These are phyloP conservation scores for Phylloporus arenicola DNA, from an alignment of 768 basidiomycete species.

Conservation along the genomic window DNA sequence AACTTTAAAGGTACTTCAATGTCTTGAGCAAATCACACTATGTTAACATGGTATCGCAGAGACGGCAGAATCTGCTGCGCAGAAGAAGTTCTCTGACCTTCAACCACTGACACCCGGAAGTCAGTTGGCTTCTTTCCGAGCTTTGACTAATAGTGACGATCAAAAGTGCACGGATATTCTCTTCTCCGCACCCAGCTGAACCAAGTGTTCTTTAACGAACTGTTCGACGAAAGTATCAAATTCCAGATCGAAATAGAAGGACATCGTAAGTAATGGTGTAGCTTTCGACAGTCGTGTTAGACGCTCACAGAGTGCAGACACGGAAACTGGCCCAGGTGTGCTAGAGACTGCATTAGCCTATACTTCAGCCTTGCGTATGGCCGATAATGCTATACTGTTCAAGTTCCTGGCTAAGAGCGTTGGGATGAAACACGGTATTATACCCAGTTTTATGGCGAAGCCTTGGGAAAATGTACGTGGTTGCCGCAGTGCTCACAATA, in stretches of 20 bases:
- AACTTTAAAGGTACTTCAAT: slow-evolving; percentile 71
- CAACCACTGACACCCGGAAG: slow-evolving; percentile 89
- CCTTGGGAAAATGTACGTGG: slow-evolving; percentile 83
- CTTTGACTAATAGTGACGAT: not conserved
- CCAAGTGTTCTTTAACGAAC: slow-evolving; percentile 79
- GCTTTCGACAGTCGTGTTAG: not conserved
- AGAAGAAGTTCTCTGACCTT: slow-evolving; percentile 74
- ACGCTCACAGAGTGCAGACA: slow-evolving; percentile 46
- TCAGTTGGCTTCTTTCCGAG: slow-evolving; percentile 36
- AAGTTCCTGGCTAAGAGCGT: slow-evolving; percentile 90
- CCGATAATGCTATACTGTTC: slow-evolving; percentile 88
- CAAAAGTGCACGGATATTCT: slow-evolving; percentile 93
- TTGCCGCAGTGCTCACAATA: not conserved
- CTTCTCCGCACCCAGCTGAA: slow-evolving; percentile 88
- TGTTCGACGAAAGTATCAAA: slow-evolving; percentile 68
- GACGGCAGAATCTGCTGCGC: slow-evolving; percentile 65
- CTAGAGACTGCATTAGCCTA: slow-evolving; percentile 86
- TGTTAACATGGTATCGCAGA: slow-evolving; percentile 42
- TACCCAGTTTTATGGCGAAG: slow-evolving; percentile 98
- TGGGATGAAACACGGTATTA: slow-evolving; percentile 81
- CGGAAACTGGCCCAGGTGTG: slow-evolving; percentile 89
- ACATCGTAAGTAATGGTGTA: slow-evolving; percentile 53
- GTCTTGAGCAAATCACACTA: not conserved
- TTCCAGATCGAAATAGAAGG: slow-evolving; percentile 84
- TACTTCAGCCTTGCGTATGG: slow-evolving; percentile 72